Percentiles rank a stretch among this genome's conserved stretches.
Evolutionary conservation across 75 land plant species (phyloP).

Genomic region (Pinus tabuliformis): DNA sequence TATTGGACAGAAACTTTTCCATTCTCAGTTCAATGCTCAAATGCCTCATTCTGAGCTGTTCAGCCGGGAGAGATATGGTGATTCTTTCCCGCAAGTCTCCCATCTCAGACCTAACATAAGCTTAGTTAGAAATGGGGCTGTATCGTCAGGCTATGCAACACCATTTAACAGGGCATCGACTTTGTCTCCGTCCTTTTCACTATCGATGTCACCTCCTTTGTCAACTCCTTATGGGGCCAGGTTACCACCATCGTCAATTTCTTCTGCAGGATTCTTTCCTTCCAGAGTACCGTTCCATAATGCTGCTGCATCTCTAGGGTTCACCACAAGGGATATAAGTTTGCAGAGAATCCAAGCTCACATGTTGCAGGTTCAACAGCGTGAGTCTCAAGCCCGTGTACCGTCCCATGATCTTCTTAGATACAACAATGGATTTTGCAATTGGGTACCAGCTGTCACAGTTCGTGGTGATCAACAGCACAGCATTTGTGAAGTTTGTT

Average conservation of each 20-base stretch:
- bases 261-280: conserved; percentile 8
- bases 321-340: conserved; percentile 3
- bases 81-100: neutral
- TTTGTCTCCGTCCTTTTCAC: conserved; percentile 8
- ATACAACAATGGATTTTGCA: neutral
- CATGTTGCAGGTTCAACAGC: conserved; percentile 6
- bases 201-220: neutral
- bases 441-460: neutral
- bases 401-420: neutral
- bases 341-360: conserved; percentile 13
- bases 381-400: neutral
- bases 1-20: conserved; percentile 13
- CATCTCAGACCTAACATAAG: neutral
- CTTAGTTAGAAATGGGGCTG: conserved; percentile 5
- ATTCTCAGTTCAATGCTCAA: conserved; percentile 6
- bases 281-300: conserved; percentile 6
- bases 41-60: conserved; percentile 6
- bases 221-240: conserved; percentile 2
- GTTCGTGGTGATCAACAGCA: conserved; percentile 1
- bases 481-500: conserved; percentile 20
- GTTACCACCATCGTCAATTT: neutral
- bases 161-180: conserved; percentile 6
- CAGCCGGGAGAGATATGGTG: conserved; percentile 9
- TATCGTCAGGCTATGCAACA: conserved; percentile 3
- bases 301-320: neutral